Evolutionary conservation across 1,284 basidiomycete genomes (phyloP).

Genomic region (Melanopsichium pennsylvanicum): DNA sequence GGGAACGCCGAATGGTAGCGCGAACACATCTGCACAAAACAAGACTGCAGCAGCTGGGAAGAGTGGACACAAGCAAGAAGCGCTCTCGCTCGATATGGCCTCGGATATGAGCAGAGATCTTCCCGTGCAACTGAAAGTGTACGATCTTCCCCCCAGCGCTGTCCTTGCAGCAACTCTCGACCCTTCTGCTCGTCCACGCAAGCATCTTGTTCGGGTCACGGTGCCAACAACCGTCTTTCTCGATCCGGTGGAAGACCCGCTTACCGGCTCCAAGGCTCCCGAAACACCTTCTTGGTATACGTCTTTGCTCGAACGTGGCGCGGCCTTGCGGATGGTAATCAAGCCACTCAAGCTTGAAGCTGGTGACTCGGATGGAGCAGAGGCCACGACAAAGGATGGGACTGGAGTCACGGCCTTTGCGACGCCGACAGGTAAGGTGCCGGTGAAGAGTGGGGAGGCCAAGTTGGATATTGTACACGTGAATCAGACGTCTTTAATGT

Average conservation of each 20-base stretch:
- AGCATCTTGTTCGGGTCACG: conserved; percentile 57
- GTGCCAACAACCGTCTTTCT: conserved; percentile 48
- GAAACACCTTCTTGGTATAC: conserved; percentile 47
- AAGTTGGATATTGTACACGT: conserved; percentile 55
- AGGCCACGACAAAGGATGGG: conserved; percentile 5
- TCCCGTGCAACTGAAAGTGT: conserved; percentile 49
- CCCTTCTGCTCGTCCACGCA: conserved; percentile 53
- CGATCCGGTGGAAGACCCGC: conserved; percentile 39
- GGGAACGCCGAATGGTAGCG: conserved; percentile 2
- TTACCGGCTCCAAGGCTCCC: conserved; percentile 33
- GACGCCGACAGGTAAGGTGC: conserved; percentile 36
- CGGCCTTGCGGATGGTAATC: conserved; percentile 40
- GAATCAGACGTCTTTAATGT: conserved; percentile 59
- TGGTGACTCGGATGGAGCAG: conserved; percentile 3
- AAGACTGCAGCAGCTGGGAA: neutral
- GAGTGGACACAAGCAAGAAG: neutral
- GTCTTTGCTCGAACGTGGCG: conserved; percentile 38
- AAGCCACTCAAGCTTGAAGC: conserved; percentile 28
- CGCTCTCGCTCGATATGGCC: conserved; percentile 25
- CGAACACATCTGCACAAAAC: neutral
- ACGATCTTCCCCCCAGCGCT: conserved; percentile 61
- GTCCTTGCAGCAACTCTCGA: conserved; percentile 62
- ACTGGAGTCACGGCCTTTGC: conserved; percentile 9
- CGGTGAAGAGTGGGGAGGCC: conserved; percentile 28
- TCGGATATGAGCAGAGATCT: conserved; percentile 32